Conservation (phyloP, 768 basidiomycete genomes). For the Trametes coccinea region DNA sequence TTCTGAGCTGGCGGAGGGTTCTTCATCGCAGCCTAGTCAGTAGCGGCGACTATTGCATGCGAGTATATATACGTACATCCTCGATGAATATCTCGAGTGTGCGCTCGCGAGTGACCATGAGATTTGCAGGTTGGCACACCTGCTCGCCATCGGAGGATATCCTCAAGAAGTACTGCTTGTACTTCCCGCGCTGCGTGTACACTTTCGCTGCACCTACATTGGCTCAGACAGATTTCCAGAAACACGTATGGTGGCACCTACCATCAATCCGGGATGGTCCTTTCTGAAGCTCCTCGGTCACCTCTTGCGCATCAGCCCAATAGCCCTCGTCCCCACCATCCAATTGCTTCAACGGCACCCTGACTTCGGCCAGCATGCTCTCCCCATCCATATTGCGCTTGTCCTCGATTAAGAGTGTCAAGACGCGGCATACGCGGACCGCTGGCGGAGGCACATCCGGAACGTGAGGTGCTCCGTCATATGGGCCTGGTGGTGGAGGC, state of each 20-base stretch:
- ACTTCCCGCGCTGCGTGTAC: conserved; percentile 66
- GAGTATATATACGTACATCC: conserved; percentile 41
- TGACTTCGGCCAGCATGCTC: conserved; percentile 64
- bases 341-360: conserved; percentile 51
- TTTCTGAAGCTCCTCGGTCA: conserved; percentile 58
- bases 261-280: conserved; percentile 73
- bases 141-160: conserved; percentile 55
- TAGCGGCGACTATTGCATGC: background rate
- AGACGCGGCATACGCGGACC: conserved; percentile 42
- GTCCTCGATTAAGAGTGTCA: conserved; percentile 71
- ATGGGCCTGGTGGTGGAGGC: background rate
- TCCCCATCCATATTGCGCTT: conserved; percentile 53
- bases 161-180: conserved; percentile 67
- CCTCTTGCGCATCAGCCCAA: conserved; percentile 71
- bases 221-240: background rate
- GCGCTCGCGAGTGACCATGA: conserved; percentile 53
- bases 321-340: conserved; percentile 55
- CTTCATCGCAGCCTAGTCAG: background rate
- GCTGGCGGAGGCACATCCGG: background rate
- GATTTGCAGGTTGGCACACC: conserved; percentile 54
- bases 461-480: background rate
- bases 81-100: conserved; percentile 63
- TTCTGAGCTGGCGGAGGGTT: conserved; percentile 7
- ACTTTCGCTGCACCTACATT: conserved; percentile 61
- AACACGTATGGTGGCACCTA: conserved; percentile 27